A percentile compares a stretch with the other conserved stretches of the same genome.
phyloP scores from a whole-genome alignment of 2,329 filamentous ascomycete species.

The Colletotrichum spinosum region DNA sequence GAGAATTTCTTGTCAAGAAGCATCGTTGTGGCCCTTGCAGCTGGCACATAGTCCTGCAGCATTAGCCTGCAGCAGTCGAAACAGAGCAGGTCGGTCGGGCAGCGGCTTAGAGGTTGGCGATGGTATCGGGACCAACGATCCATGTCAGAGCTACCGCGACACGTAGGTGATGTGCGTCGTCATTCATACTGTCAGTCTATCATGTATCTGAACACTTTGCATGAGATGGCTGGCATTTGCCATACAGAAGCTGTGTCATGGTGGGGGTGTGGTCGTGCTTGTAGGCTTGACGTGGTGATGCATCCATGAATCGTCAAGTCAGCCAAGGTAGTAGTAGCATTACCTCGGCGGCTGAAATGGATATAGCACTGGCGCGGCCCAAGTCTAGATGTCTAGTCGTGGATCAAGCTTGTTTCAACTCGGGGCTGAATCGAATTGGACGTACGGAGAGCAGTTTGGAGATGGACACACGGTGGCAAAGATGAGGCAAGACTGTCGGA shows the following conservation, averaged over 20 bases:
- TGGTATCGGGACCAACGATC: no score
- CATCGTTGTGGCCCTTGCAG: neutral
- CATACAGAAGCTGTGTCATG: neutral
- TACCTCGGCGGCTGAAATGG: no score
- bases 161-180: constrained; percentile 5
- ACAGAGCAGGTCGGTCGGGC: neutral
- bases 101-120: no score
- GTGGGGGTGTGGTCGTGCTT: constrained; percentile 2
- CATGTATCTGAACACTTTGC: neutral
- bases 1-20: no score
- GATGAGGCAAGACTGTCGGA: no score
- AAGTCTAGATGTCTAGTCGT: no score
- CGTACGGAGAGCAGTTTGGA: no score
- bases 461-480: no score
- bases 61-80: constrained; percentile 22
- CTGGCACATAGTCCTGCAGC: constrained; percentile 1
- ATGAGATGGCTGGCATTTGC: neutral
- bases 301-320: constrained; percentile 16
- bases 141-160: constrained; percentile 3
- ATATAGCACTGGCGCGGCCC: no score
- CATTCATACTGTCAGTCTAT: no score
- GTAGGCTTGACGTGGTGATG: constrained; percentile 23
- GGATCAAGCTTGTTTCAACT: no score
- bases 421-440: no score
- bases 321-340: constrained; percentile 3